Base-by-base conservation (phyloP, 495 filamentous ascomycete species). In the Beverwykella pulmonaria region DNA sequence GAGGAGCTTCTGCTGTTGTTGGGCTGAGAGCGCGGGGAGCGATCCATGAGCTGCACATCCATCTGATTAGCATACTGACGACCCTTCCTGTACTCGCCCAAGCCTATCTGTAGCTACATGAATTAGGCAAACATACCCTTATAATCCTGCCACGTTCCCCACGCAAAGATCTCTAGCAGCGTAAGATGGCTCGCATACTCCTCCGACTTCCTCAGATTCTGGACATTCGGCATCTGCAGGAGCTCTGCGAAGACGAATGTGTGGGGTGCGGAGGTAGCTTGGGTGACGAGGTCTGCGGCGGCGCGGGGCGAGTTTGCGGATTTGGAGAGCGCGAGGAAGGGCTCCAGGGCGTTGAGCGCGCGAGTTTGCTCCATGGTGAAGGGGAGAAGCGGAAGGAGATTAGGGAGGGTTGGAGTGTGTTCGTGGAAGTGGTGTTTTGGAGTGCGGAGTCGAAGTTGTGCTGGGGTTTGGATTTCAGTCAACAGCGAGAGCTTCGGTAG, bases 191-290 rank as follows among this genome's bases (percentile, higher is more conserved):
- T 65, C 19, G 79, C 73, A 62, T 82, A 82, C 59, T 90, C 84
- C 26, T 77, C 65, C 7, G 81, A 81, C 19, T 75, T 74, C 29
- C 83, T 77, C 20, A 98, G 85, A 2, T 86, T 80, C 75, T 95
- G 90, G 69, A 98, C 86, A 68, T 92, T 88, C 1, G 90, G 89
- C 1, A 86, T 86, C 68, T 90, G 84, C 9, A 99, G 87, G 0
- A 99, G 88, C 81, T 98, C 94, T 53, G 90, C 86, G 81, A 99
- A 99, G 80, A 98, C 87, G 77, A 88, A 98, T 73, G 92, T 93
- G 74, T 96, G 90, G 10, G 91, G 86, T 53, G 85, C 87, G 20
- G 92, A 90, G 47, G 92, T 98, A 27, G 92, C 94, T 79, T 92
- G 91, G 20, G 84, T 85, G 70, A 98, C 84, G 10, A 99, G 84